These are phyloP conservation scores for Pseudocercospora eumusae DNA, from an alignment of 2,329 filamentous ascomycete species.

Conservation along the genomic window DNA sequence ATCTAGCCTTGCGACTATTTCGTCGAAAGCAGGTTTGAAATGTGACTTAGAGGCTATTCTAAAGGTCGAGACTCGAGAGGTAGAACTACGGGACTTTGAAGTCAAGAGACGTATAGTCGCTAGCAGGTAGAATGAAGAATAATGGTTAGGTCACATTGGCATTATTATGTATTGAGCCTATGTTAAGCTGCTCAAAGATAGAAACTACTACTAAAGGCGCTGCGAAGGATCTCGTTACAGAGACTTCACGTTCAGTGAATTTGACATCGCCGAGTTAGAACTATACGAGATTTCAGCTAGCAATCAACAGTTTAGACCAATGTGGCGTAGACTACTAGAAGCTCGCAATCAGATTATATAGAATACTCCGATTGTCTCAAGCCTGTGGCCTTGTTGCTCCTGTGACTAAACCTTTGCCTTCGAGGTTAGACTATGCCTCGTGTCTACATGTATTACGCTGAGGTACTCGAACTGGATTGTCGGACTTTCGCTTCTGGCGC, in stretches of 20 bases:
- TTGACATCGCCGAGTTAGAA: background rate
- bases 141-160: too few relatives aligned
- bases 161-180: too few relatives aligned
- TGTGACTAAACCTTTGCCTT: too few relatives aligned
- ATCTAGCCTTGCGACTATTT: slow-evolving; percentile 19
- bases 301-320: background rate
- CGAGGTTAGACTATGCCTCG: too few relatives aligned
- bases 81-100: slow-evolving; percentile 6
- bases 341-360: background rate
- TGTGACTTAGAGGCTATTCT: slow-evolving; percentile 26
- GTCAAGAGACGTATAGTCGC: slow-evolving; percentile 1
- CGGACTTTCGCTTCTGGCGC: too few relatives aligned
- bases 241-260: background rate
- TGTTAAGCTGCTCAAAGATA: too few relatives aligned
- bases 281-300: background rate
- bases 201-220: too few relatives aligned
- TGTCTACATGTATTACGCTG: too few relatives aligned
- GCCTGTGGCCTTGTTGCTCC: background rate
- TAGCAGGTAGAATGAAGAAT: background rate
- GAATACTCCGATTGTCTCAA: background rate
- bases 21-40: slow-evolving; percentile 27
- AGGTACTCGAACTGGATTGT: too few relatives aligned
- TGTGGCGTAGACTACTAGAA: background rate
- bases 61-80: too few relatives aligned
- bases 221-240: background rate